Evolutionary conservation across 2,329 filamentous ascomycete genomes (phyloP), one percentile per base, ranked within the genome.

Genomic region (Exophiala viscosa): DNA sequence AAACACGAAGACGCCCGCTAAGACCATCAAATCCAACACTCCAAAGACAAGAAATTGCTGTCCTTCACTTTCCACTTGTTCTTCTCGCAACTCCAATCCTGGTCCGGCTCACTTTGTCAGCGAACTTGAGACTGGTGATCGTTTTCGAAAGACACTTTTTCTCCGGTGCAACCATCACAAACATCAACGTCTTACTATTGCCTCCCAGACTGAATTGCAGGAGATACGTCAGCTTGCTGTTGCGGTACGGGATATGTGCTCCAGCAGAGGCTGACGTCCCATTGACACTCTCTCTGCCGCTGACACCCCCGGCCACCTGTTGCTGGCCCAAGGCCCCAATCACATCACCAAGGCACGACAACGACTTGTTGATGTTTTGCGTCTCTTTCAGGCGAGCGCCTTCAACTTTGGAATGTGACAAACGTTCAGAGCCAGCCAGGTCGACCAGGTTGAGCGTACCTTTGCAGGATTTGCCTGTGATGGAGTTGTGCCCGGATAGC

Each of bases 151-250:
- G 76, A 73, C 97, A 93, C 5, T 85, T 87, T 73, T 95, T 88
- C 54, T 97, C 76, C 32, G 93, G 93, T 62, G 87, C 93, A 51
- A 96, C 88, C 91, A 97, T 97, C 68, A 97, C 90, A 69, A 99
- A 96, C 93, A 99, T 99, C 64, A 99, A 85, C 0, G 93, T 99
- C 74, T 96, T 95, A 62, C 87, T 93, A 70, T 96, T 96, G 13
- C 93, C 93, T 3, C 93, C 92, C 6, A 99, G 77, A 2, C 90
- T 96, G 67, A 93, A 95, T 81, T 97, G 90, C 34, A 99, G 80
- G 42, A 99, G 79, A 66, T 96, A 95, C 7, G 93, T 99, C 60
- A 99, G 79, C 81, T 96, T 97, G 62, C 89, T 96, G 73, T 97
- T 97, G 49, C 93, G 80, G 73, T 97, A 99, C 1, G 93, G 93